Conservation (phyloP, 2,329 filamentous ascomycete genomes). For the Pseudocercospora eumusae region DNA sequence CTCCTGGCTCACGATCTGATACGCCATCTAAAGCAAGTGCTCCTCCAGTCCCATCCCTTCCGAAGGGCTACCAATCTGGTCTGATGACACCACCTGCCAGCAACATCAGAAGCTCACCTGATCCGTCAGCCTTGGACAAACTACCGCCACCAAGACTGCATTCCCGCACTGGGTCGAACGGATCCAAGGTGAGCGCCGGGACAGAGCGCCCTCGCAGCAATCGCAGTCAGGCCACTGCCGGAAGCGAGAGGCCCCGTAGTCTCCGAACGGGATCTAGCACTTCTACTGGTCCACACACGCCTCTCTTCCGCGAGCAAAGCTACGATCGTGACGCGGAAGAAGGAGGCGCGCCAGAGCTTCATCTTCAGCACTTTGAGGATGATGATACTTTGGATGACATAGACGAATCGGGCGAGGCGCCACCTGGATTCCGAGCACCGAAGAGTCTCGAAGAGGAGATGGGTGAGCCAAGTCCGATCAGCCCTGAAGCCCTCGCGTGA, state of each 20-base stretch:
- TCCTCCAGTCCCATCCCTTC: conserved; percentile 44
- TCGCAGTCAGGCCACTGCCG: conserved; percentile 7
- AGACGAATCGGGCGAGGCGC: conserved; percentile 13
- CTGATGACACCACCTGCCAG: conserved; percentile 88
- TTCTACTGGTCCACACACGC: conserved; percentile 48
- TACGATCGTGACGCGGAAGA: conserved; percentile 63
- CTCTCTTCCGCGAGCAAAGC: conserved; percentile 57
- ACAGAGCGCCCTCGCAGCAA: conserved; percentile 16
- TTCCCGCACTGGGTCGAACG: conserved; percentile 19
- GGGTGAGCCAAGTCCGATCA: conserved; percentile 17
- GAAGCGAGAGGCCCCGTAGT: conserved; percentile 15
- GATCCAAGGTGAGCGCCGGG: conserved; percentile 14
- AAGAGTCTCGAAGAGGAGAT: conserved; percentile 21
- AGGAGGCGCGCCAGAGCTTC: conserved; percentile 31
- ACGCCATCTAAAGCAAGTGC: conserved; percentile 48
- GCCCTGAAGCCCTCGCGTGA: conserved; percentile 8
- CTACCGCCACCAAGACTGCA: conserved; percentile 32
- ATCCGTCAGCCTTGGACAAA: conserved; percentile 39
- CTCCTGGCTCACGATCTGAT: conserved; percentile 43
- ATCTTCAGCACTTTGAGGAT: conserved; percentile 52
- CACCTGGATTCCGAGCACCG: conserved; percentile 18
- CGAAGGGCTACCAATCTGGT: conserved; percentile 69
- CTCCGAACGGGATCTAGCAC: conserved; percentile 19
- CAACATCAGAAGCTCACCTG: conserved; percentile 64
- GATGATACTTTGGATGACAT: conserved; percentile 44